Base-by-base conservation (phyloP, 1,284 basidiomycete genomes). In the Naganishia sp. region DNA sequence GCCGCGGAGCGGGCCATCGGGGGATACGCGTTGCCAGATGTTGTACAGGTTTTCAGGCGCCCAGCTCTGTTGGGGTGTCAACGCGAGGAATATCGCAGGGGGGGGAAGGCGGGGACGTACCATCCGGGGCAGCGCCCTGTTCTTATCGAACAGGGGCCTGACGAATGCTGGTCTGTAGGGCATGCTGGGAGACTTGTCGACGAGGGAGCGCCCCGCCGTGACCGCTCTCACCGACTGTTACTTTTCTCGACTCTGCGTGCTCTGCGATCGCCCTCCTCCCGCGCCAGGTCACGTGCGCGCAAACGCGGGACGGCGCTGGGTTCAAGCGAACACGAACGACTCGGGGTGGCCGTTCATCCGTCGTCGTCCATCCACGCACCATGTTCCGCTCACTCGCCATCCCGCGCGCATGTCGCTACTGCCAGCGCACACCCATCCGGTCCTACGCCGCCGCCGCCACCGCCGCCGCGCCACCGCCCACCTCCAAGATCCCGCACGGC, bases 21-120 rank as follows among this genome's bases (percentile, higher is more conserved):
- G 61, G 54, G 82, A 78, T 1, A 86, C 86, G 48, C 89, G 85
- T 70, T 83, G 82, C 84, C 86, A 88, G 57, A 92, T 81, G 78
- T 90, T 91, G 83, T 87, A 93, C 16, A 93, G 81, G 80, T 93
- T 94, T 66, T 82, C 82, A 0, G 84, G 82, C 13, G 83, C 83
- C 94, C 94, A 98, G 79, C 88, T 90, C 91, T 93, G 79, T 68
- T 25, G 6, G 49, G 73, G 73, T 72, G 68, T 54, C 18, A 13
- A 23, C 10, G 44, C 33, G 45, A 65, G 57, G 11, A 10, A 16
- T 33, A 44, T 39, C 9, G 23, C 13, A 23, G 23, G 36, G 45
- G 25, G 31, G 44, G 45, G 16, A 1, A 16, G 6, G 39, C 23
- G 21, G n/a, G 28, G 13, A 74, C 76, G 65, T 53, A 78, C 77